Base-by-base conservation (phyloP, 1,284 basidiomycete genomes). In the Leccinum subfulvum region DNA sequence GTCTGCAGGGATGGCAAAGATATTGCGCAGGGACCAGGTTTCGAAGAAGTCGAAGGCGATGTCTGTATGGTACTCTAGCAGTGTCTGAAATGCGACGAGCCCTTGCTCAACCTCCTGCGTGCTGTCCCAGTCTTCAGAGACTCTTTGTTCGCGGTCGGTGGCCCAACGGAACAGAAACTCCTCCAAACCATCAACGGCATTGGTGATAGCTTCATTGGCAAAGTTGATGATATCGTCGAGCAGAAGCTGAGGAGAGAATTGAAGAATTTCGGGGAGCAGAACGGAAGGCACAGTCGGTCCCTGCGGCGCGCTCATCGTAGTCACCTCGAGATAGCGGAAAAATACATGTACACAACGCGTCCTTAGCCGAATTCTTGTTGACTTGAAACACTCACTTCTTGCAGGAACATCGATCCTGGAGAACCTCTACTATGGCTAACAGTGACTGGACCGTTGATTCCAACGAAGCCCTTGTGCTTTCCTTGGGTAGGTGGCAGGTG, bases 11-110 rank as follows among this genome's bases (percentile, higher is more conserved):
- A 92, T 79, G 52, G 84, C 82, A 70, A 92, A 92, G 64, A 91
- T 90, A 71, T 92, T 92, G 35, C 90, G 79, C 69, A 91, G 71
- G 9, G 84, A 86, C 90, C 90, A 92, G 1, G 85, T 85, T 75
- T 92, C 90, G 68, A 92, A 89, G 72, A 89, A 89, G 73, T 92
- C 90, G 65, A 92, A 90, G 2, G 90, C 90, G 57, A 91, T 81
- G 69, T 92, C 90, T 51, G 88, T 89, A 66, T 92, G 90, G 58
- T 86, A 84, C 69, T 92, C 89, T 23, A 92, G 79, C 44, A 92
- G 79, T 0, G 90, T 92, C 69, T 90, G 88, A 68, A 92, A 91
- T 35, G 89, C 82, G 54, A 91, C 88, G 1, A 92, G 76, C 4
- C 89, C 89, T 71, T 88, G 86, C 66, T 89, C 89, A 33, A 89